Base-by-base conservation (phyloP, 2,329 filamentous ascomycete species). In the Parastagonospora nodorum region DNA sequence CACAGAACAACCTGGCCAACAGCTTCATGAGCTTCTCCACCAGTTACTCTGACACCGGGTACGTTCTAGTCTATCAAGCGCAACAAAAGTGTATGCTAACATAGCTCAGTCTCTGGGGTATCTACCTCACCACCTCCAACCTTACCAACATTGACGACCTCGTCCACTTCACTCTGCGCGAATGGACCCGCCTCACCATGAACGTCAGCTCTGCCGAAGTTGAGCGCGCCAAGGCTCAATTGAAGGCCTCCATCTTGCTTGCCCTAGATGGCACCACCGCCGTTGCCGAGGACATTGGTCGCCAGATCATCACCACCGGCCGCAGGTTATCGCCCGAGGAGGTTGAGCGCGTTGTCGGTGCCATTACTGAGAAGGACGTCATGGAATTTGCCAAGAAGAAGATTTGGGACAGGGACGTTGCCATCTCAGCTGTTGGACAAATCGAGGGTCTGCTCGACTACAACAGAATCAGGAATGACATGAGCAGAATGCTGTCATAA, bases 1-100 rank as follows among this genome's bases (percentile, higher is more conserved):
- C 95, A 84, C 88, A 96, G 80, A 86, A 97, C 80, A 88, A 92
- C 77, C 85, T 99, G 57, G 94, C 94, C 78, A 99, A 96, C 83
- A 97, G 92, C 86, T 99, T 97, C 85, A 99, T 99, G 95, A 96
- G 90, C 82, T 99, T 99, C 82, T 97, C 92, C 63, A 99, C 94
- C 64, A 96, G 91, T 84, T 99, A 99, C 82, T 97, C 92, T 74
- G 94, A 99, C 78, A 99, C 94, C 75, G 94, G 92, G 92, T 96
- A 85, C 78, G 87, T 75, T 50, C 42, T 24, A n/a, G 9, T 11
- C n/a, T 3, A 24, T 28, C 4, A 8, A 8, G 10, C 1, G 19
- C 5, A 2, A 10, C 31, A 8, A 46, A 5, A 11, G 11, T 2
- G 10, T 7, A 32, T 50, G 60, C 74, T 77, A 69, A 77, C 43